phyloP scores from a whole-genome alignment of 2,329 filamentous ascomycete species.

The Grosmannia serpens region DNA sequence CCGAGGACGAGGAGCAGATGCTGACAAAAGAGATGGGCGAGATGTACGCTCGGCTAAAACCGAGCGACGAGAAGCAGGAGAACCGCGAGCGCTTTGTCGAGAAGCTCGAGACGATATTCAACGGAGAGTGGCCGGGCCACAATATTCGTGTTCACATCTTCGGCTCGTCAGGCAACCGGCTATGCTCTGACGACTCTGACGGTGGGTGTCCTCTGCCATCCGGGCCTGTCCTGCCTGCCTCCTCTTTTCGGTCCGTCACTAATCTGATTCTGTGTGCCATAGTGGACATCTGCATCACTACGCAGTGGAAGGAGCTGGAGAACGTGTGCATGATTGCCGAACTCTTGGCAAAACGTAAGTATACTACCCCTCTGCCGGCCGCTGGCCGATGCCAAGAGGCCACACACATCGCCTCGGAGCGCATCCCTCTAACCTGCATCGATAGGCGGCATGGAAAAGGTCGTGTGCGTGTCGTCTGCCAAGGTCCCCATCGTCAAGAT shows the following conservation, averaged over 20 bases:
- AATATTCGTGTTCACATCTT: slow-evolving; percentile 88
- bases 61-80: slow-evolving; percentile 65
- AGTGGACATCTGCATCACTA: slow-evolving; percentile 98
- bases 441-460: slow-evolving; percentile 87
- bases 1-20: slow-evolving; percentile 60
- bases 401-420: neutral
- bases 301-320: slow-evolving; percentile 75
- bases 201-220: slow-evolving; percentile 41
- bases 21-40: slow-evolving; percentile 75
- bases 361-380: slow-evolving; percentile 9
- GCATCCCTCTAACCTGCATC: neutral
- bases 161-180: slow-evolving; percentile 91
- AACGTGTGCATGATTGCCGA: slow-evolving; percentile 85
- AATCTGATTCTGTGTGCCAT: neutral
- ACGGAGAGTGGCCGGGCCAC: slow-evolving; percentile 82
- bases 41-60: slow-evolving; percentile 75
- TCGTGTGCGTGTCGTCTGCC: slow-evolving; percentile 86
- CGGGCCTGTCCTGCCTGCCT: neutral
- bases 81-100: slow-evolving; percentile 65
- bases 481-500: slow-evolving; percentile 98
- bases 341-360: slow-evolving; percentile 70
- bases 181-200: slow-evolving; percentile 94
- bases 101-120: slow-evolving; percentile 81
- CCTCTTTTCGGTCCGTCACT: neutral
- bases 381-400: neutral